Evolutionary conservation across 345 rosid species (phyloP), one percentile per base, ranked within the genome.

Genomic region (Pugionium dolabratum): DNA sequence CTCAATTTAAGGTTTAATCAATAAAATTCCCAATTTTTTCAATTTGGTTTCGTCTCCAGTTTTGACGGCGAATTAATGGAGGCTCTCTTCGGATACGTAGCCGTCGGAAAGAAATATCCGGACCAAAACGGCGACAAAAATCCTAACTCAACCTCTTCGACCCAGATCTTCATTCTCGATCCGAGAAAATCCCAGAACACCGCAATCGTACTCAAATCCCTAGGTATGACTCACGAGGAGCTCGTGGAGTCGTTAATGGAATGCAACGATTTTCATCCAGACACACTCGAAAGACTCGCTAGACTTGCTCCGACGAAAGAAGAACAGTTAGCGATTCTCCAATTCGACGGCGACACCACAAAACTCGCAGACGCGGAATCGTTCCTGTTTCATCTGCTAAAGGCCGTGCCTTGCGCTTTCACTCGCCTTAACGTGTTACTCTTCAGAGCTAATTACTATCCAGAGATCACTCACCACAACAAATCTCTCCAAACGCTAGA

Each of bases 31-130:
- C 4, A 33, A 33, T 6, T 36, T 42, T 56, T 10, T 26, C 5
- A 28, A 29, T n/a, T 48, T 6, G 3, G 27, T 35, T 31, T 18
- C 30, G 25, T 26, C 57, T 54, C 18, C 84, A 88, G 98, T 76
- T 69, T 88, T 74, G 96, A 93, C 57, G 87, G 76, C 31, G 89
- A 90, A 67, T 81, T 88, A 28, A 90, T 90, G 99, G 97, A 93
- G 76, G 94, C 96, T 49, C 86, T 93, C 2, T 93, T 93, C 62
- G 97, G 99, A 40, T 81, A 60, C 52, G 83, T 82, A 9, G 91
- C 90, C 27, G 80, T 77, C 11, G 83, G 83, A 18, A 72, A 63
- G 65, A 85, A 74, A 74, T 66, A 89, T 2, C 76, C 83, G 6
- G 73, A 57, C 7, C 79, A 58, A 48, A 36, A 50, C 26, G 62